These are phyloP conservation scores for Neofusicoccum ribis DNA, from an alignment of 2,329 filamentous ascomycete species.

Conservation along the genomic window DNA sequence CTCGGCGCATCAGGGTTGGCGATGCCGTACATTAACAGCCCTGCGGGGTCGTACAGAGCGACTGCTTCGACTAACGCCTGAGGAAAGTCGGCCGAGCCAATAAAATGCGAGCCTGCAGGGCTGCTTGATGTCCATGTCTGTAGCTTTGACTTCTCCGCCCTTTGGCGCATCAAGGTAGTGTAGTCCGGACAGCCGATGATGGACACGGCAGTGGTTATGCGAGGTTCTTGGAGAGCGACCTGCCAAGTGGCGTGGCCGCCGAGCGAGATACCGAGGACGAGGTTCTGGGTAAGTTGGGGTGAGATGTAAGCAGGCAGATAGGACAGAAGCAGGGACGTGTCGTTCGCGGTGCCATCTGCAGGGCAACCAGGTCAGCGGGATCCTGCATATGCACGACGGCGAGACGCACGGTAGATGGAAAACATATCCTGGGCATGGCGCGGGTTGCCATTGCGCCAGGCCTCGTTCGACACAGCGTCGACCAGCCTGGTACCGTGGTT, in stretches of 20 bases:
- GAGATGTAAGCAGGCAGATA: constrained; percentile 76
- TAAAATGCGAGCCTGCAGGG: constrained; percentile 61
- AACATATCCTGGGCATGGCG: constrained; percentile 93
- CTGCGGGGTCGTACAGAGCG: constrained; percentile 70
- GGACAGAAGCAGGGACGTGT: constrained; percentile 74
- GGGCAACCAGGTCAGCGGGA: constrained; percentile 19
- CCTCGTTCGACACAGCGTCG: constrained; percentile 67
- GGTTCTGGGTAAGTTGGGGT: constrained; percentile 60
- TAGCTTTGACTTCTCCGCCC: constrained; percentile 70
- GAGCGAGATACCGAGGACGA: constrained; percentile 79
- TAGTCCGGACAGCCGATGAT: constrained; percentile 92
- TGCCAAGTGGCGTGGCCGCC: constrained; percentile 91
- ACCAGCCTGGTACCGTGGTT: constrained; percentile 82
- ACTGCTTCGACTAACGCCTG: constrained; percentile 63
- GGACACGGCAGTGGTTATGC: constrained; percentile 74
- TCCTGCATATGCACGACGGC: constrained; percentile 6
- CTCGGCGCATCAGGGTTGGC: constrained; percentile 22
- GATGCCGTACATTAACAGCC: constrained; percentile 59
- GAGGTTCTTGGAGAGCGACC: constrained; percentile 72
- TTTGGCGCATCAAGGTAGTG: constrained; percentile 74
- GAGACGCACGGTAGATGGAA: constrained; percentile 62
- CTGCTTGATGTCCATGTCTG: constrained; percentile 58
- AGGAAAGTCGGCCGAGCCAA: constrained; percentile 80
- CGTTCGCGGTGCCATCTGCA: constrained; percentile 66
- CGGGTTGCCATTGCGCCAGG: constrained; percentile 77